Base-by-base conservation (phyloP, 176 grass and related monocot genomes). In the Microstegium vimineum region DNA sequence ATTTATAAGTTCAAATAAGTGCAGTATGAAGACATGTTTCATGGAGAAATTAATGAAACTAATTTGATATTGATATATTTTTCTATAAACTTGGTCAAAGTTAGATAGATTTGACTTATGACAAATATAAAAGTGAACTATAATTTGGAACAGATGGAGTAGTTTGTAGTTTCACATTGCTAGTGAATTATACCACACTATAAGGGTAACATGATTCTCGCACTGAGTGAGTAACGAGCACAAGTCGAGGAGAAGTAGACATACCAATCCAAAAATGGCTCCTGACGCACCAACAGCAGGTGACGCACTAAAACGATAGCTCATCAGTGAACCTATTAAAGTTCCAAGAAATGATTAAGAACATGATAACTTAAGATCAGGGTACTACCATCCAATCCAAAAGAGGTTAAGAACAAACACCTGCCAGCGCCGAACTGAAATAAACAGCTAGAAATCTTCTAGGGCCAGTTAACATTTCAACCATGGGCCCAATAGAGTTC, bases 201-300 rank as follows among this genome's bases (percentile, higher is more conserved):
- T 37, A 66, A 22, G 18, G 33, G 34, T 77, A 82, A 31, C 35
- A 80, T 45, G 42, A 54, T 42, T 69, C 69, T 66, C 9, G 41
- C 20, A 80, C 34, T 27, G 31, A 41, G n/a, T n/a, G n/a, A n/a
- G 31, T 36, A 27, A 35, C 34, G 2, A 13, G 5, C 15, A 15
- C 30, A 25, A 26, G 8, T 10, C 66, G 6, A 17, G 69, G 66
- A 32, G 68, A 78, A 82, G 22, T 45, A 51, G 33, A 78, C 54
- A 49, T 93, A 98, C 95, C 87, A 98, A 81, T 89, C 95, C 89
- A 74, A 94, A 98, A 78, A 98, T 92, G 40, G 92, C 95, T 43
- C 92, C 95, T 64, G 95, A 98, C 12, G 92, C 92, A 81, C 95
- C 95, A 81, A 98, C 86, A 47, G 90, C 82, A 84, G 92, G 93